Conservation (phyloP, 2,329 filamentous ascomycete species). For the Clathrospora elynae region DNA sequence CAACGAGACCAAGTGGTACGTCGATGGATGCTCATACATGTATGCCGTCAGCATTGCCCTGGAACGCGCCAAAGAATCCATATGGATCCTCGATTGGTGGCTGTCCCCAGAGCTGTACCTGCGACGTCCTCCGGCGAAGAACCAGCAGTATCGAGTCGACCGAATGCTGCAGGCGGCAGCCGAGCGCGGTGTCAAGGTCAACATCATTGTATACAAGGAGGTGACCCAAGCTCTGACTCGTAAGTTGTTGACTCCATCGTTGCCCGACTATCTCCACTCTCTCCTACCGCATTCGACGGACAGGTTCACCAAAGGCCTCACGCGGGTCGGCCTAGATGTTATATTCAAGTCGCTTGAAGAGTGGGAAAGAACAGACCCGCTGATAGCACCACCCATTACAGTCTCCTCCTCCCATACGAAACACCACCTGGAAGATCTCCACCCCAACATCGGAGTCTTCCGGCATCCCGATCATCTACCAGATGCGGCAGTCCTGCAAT, state of each 20-base stretch:
- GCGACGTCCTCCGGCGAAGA: conserved; percentile 77
- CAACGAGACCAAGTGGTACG: conserved; percentile 82
- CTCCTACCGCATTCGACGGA: conserved; percentile 51
- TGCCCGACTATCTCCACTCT: conserved; percentile 53
- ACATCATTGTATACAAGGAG: conserved; percentile 92
- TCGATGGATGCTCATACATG: conserved; percentile 70
- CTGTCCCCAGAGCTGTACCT: conserved; percentile 86
- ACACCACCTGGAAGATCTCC: conserved; percentile 73
- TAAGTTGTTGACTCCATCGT: conserved; percentile 59
- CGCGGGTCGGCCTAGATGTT: conserved; percentile 50
- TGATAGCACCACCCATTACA: conserved; percentile 53
- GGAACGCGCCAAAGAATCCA: conserved; percentile 74
- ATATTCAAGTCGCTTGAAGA: conserved; percentile 54
- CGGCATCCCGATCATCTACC: conserved; percentile 87
- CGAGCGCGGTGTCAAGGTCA: conserved; percentile 79
- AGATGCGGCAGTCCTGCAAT: conserved; percentile 69
- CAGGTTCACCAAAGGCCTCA: conserved; percentile 48
- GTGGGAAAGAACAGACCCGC: conserved; percentile 52
- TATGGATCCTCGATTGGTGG: conserved; percentile 92
- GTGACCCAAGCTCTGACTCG: conserved; percentile 74
- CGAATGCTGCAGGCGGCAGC: conserved; percentile 81
- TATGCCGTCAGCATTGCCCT: conserved; percentile 81
- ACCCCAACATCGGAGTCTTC: conserved; percentile 86
- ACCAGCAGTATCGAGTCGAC: conserved; percentile 84
- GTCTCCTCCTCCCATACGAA: conserved; percentile 77